A percentile compares a stretch with the other conserved stretches of the same genome.
phyloP scores from a whole-genome alignment of 768 basidiomycete species.

The Phylloporus sp. region DNA sequence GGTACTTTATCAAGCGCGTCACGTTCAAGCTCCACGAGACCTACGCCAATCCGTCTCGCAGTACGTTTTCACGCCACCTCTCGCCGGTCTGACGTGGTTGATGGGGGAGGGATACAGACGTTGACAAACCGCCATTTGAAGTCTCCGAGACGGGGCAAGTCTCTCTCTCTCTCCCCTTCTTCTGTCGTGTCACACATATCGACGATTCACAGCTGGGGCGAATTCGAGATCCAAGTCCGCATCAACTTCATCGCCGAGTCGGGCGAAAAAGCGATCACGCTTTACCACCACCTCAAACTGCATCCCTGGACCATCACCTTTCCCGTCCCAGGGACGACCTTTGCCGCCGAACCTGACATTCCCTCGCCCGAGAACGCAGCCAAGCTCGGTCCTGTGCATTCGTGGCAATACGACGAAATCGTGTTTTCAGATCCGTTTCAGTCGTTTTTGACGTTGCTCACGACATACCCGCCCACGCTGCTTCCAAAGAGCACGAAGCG shows the following conservation, averaged over 20 bases:
- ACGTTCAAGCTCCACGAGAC: slow-evolving; percentile 98
- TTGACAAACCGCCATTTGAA: slow-evolving; percentile 92
- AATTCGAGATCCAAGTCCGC: slow-evolving; percentile 93
- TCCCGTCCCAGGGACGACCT: slow-evolving; percentile 10
- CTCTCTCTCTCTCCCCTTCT: background rate
- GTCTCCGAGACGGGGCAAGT: slow-evolving; percentile 90
- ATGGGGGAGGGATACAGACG: slow-evolving; percentile 40
- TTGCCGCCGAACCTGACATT: slow-evolving; percentile 53
- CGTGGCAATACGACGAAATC: slow-evolving; percentile 99
- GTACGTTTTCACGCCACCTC: slow-evolving; percentile 43
- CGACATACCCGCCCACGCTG: slow-evolving; percentile 76
- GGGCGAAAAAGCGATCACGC: slow-evolving; percentile 80
- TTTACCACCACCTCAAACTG: slow-evolving; percentile 93
- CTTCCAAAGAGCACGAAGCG: slow-evolving; percentile 57
- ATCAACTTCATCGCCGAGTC: slow-evolving; percentile 87
- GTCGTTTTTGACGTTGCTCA: slow-evolving; percentile 76
- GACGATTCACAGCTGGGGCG: slow-evolving; percentile 71
- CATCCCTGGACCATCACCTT: slow-evolving; percentile 72
- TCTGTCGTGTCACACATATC: background rate
- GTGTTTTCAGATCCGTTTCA: slow-evolving; percentile 94
- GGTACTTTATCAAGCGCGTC: slow-evolving; percentile 91
- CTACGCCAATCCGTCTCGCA: slow-evolving; percentile 83
- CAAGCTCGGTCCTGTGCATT: slow-evolving; percentile 76
- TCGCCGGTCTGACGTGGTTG: background rate
- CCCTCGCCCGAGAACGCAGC: slow-evolving; percentile 63